Percentiles rank a stretch among this genome's conserved stretches.
Evolutionary conservation across 345 rosid species (phyloP).

Genomic region (Aurinia saxatilis): DNA sequence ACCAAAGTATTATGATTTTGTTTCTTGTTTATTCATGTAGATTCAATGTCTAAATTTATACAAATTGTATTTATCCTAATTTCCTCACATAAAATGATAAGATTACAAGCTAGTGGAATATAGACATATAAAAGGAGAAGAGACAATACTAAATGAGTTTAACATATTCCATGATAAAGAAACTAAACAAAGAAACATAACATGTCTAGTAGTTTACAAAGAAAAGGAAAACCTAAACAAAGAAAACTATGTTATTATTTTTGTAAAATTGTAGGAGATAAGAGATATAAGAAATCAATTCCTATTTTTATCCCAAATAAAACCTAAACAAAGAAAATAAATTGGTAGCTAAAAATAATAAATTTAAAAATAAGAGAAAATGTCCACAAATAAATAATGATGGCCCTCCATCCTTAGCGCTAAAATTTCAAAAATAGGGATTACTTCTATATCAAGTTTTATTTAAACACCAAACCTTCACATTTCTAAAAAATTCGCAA

Average conservation of each 20-base stretch:
- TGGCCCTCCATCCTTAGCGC: constrained; percentile 28
- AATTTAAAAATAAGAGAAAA: not conserved
- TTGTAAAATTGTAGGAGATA: no score
- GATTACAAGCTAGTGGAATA: no score
- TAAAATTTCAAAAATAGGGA: constrained; percentile 13
- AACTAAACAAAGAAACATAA: not conserved
- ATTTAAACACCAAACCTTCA: constrained; percentile 18
- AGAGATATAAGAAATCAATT: not conserved
- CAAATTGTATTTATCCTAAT: no score
- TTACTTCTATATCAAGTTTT: constrained; percentile 7
- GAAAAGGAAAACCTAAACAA: not conserved
- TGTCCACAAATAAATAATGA: constrained; percentile 22
- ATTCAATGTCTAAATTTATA: no score
- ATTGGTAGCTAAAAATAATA: constrained; percentile 13
- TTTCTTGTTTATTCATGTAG: no score
- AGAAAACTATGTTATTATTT: not conserved
- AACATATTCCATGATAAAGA: no score
- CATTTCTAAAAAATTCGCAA: constrained; percentile 11
- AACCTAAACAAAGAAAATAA: constrained; percentile 13
- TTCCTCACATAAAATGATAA: no score
- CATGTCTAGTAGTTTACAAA: not conserved
- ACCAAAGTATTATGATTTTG: no score
- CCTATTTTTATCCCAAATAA: constrained; percentile 16
- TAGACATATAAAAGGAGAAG: not conserved
- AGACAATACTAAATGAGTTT: no score